Evolutionary conservation across 768 basidiomycete genomes (phyloP).

Genomic region (Tylopilus plumbeoviolaceoides): DNA sequence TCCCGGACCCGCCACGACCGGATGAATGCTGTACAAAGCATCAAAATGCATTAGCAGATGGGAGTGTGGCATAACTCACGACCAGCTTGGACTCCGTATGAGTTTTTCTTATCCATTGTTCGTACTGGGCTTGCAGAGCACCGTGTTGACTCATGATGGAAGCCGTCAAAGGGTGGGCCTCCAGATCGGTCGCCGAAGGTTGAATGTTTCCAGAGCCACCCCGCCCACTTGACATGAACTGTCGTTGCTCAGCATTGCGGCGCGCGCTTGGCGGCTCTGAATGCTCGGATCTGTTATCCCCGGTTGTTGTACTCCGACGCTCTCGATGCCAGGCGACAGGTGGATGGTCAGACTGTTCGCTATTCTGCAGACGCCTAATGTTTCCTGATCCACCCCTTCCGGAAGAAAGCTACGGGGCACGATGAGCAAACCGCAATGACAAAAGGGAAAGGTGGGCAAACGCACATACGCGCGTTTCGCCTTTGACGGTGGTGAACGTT

Average conservation of each 20-base stretch:
- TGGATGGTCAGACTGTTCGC: background rate
- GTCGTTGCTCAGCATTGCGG: background rate
- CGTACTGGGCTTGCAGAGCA: slow-evolving; percentile 12
- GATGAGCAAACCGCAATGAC: background rate
- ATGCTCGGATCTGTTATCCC: background rate
- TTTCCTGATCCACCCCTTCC: slow-evolving; percentile 26
- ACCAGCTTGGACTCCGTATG: slow-evolving; percentile 15
- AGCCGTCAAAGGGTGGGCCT: slow-evolving; percentile 22
- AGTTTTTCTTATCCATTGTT: slow-evolving; percentile 10
- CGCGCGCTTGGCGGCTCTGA: background rate
- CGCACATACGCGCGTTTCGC: slow-evolving; percentile 16
- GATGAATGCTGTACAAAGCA: slow-evolving; percentile 18
- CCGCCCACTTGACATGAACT: slow-evolving; percentile 22
- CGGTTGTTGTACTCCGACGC: background rate
- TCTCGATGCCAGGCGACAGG: background rate
- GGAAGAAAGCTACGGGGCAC: slow-evolving; percentile 10
- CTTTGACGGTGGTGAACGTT: background rate
- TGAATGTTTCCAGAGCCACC: slow-evolving; percentile 27
- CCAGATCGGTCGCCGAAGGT: background rate
- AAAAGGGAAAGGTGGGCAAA: background rate
- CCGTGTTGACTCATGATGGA: slow-evolving; percentile 20
- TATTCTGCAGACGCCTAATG: slow-evolving; percentile 4
- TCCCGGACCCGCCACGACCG: slow-evolving; percentile 26
- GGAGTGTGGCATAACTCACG: slow-evolving; percentile 12
- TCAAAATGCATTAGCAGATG: background rate